Percentiles rank a stretch among this genome's conserved stretches.
Evolutionary conservation across 1,284 basidiomycete species (phyloP).

Genomic region (Pascua sp.): DNA sequence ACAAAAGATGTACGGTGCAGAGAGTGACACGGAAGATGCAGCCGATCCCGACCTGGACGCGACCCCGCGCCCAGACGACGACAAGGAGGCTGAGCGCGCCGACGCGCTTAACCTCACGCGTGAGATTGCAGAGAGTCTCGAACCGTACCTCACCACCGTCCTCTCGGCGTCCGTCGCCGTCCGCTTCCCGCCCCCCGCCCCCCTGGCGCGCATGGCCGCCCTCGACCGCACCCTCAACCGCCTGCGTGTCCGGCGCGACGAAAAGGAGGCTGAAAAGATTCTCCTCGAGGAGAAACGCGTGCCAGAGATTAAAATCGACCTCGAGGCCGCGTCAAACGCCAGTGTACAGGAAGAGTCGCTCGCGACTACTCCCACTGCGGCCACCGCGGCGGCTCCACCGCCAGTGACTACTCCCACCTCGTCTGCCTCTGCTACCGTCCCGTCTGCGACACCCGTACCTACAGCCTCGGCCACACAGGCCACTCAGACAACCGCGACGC

Average conservation of each 20-base stretch:
- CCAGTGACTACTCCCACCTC: not conserved
- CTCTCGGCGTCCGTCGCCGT: constrained; percentile 87
- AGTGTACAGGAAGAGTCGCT: not conserved
- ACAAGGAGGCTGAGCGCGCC: constrained; percentile 62
- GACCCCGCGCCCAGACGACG: constrained; percentile 57
- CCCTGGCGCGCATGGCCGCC: constrained; percentile 79
- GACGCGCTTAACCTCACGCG: constrained; percentile 47
- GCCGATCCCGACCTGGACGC: constrained; percentile 49
- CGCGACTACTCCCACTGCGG: not conserved
- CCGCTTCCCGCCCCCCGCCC: constrained; percentile 82
- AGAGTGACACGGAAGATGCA: not conserved
- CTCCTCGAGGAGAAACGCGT: constrained; percentile 63
- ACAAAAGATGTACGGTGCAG: not conserved
- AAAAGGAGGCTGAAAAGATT: constrained; percentile 64
- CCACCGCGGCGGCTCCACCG: not conserved
- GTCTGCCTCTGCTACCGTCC: no score
- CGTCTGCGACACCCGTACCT: no score
- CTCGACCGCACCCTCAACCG: constrained; percentile 69
- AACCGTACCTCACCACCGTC: constrained; percentile 76
- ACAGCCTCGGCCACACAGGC: no score
- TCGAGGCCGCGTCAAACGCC: not conserved
- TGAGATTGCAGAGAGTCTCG: constrained; percentile 65
- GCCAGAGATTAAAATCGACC: constrained; percentile 16
- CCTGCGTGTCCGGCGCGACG: constrained; percentile 72
- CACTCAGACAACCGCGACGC: no score